These are phyloP conservation scores for Paraglomus brasilianum DNA, from an alignment of 192 early-diverging fungal species.

Conservation along the genomic window DNA sequence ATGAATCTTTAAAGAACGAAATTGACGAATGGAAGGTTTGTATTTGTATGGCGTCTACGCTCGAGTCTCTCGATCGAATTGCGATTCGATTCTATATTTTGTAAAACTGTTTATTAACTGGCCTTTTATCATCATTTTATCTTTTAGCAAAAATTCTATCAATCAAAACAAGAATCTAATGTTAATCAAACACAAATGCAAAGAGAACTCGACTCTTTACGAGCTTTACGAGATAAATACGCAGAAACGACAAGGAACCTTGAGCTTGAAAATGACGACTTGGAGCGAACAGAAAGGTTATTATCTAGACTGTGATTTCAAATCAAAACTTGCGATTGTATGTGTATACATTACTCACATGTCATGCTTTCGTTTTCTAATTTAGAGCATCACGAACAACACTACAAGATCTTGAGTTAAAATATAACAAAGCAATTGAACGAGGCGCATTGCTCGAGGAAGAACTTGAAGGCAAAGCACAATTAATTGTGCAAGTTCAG, in stretches of 20 bases:
- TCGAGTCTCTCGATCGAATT: background rate
- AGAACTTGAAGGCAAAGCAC: constrained; percentile 67
- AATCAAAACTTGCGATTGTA: no score
- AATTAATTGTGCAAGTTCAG: constrained; percentile 70
- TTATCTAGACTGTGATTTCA: background rate
- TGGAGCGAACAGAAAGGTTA: constrained; percentile 67
- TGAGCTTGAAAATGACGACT: constrained; percentile 77
- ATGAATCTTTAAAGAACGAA: constrained; percentile 64
- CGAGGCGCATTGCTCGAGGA: constrained; percentile 62
- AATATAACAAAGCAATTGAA: constrained; percentile 71
- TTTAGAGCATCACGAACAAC: constrained; percentile 67
- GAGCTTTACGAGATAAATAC: constrained; percentile 67
- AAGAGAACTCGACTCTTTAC: constrained; percentile 70
- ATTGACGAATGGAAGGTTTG: constrained; percentile 71
- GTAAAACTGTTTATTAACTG: background rate
- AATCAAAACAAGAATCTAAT: constrained; percentile 65
- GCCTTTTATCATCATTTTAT: background rate
- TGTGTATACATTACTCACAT: background rate
- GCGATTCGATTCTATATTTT: background rate
- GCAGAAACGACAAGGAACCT: constrained; percentile 70
- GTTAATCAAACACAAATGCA: constrained; percentile 65
- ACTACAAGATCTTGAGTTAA: constrained; percentile 65
- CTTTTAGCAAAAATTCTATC: constrained; percentile 59
- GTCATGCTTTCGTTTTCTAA: constrained; percentile 10
- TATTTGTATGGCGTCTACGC: background rate